Evolutionary conservation across 2,329 filamentous ascomycete genomes (phyloP), one percentile per base, ranked within the genome.

Genomic region (Xylariaceae sp.): DNA sequence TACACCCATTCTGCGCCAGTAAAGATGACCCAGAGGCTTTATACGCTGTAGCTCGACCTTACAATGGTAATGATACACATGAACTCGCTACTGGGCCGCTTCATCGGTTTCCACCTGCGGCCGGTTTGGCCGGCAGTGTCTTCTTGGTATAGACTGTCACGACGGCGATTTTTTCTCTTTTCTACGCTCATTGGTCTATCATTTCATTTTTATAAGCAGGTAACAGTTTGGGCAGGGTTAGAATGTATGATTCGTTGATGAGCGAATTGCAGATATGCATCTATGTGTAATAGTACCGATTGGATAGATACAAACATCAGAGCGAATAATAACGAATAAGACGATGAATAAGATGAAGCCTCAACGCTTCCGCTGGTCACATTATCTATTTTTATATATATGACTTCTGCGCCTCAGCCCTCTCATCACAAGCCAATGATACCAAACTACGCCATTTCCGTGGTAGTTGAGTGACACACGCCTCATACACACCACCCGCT

Each of bases 381-480:
- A 29, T 40, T 53, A 48, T 47, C 33, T 36, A 16, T 48, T 39
- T 53, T 55, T 56, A 56, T 49, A 56, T 56, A 56, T 56, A 53
- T 49, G 45, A 49, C 11, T 36, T 45, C 11, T 43, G 43, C 49
- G 43, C 49, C 44, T 53, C 44, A 35, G 49, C 44, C 37, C 43
- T 41, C 16, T 32, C 20, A n/a, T 3, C 40, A 23, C 35, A 15
- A 20, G n/a, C 39, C 48, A 44, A 41, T 50, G 29, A 32, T 46
- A 36, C 30, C 18, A 16, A 42, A 47, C 23, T 18, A 9, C 16
- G 23, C n/a, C 16, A 16, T 41, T 21, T 10, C 29, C 27, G 15
- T 30, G 36, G 11, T 24, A 27, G 16, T 21, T 41, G 23, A 8
- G 30, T 8, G 21, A 29, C 24, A 45, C 37, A 26, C 48, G 7